phyloP scores from a whole-genome alignment of 257 asterid species.

The Solanum clarkiae region DNA sequence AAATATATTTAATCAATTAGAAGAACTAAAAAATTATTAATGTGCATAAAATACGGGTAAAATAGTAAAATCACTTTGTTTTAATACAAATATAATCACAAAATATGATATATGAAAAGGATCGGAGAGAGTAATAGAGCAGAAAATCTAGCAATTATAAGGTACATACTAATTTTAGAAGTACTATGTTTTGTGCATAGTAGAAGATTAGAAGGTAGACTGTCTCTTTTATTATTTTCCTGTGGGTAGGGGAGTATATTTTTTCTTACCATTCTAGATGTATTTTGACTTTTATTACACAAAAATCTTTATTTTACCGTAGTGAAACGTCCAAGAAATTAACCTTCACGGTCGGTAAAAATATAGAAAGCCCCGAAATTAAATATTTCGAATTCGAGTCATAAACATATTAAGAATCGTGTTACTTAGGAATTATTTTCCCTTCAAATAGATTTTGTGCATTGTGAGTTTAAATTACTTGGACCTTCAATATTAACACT shows the following conservation, averaged over 20 bases:
- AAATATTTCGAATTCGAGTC: neutral
- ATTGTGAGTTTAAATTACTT: neutral
- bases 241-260: neutral
- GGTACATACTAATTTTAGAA: neutral
- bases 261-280: neutral
- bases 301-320: neutral
- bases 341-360: neutral
- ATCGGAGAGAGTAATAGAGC: too few species aligned
- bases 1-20: too few species aligned
- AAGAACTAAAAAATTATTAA: too few species aligned
- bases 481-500: neutral
- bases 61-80: too few species aligned
- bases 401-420: neutral
- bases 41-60: too few species aligned
- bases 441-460: accelerated
- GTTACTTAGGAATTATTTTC: neutral
- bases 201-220: neutral
- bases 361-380: neutral
- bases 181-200: neutral
- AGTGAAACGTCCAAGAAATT: neutral
- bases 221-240: neutral
- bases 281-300: neutral
- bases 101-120: too few species aligned
- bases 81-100: too few species aligned
- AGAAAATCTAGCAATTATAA: neutral